Evolutionary conservation across 106 monocot genomes (phyloP), one percentile per base, ranked within the genome.

Genomic region (Apostasia shenzhenica): DNA sequence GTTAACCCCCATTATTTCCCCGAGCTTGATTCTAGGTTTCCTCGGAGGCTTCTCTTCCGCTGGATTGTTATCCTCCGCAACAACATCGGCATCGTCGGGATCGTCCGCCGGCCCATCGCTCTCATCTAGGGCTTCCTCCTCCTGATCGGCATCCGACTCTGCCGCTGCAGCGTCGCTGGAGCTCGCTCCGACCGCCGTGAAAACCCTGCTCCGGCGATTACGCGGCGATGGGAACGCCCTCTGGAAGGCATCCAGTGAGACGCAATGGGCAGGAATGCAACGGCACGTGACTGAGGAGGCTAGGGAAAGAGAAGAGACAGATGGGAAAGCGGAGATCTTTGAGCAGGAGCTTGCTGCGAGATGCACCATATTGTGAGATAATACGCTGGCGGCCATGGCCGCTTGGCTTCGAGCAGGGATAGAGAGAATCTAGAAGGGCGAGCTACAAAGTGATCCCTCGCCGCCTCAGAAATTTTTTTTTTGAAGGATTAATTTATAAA

Each of bases 1-100:
- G 14, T 56, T 38, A 77, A 89, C 89, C 89, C 89, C 89, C 84
- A 89, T 89, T 38, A 89, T 75, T 44, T 85, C 82, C 6, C 89
- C 89, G 41, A 89, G 82, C 77, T 89, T 89, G 12, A 89, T 77
- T 14, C 72, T 79, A 7, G 85, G 85, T 59, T 79, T 76, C 57
- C 82, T 77, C 4, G 74, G 76, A 50, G 80, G 68, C 70, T 74
- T 74, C 38, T 49, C 77, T 10, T 75, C 79, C 26, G 8, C 78
- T 67, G 72, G 78, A n/a, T 40, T 59, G 5, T n/a, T 60, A 56
- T 40, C 73, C 66, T 38, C 41, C 57, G 10, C 56, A 46, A 56
- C 57, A 5, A 12, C 14, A 37, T 14, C 73, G 2, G 45, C 11
- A 5, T 10, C 66, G n/a, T 73, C 71, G 3, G 46, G 43, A 13